phyloP scores from a whole-genome alignment of 306 rosid species.

The Biancaea sappan region DNA sequence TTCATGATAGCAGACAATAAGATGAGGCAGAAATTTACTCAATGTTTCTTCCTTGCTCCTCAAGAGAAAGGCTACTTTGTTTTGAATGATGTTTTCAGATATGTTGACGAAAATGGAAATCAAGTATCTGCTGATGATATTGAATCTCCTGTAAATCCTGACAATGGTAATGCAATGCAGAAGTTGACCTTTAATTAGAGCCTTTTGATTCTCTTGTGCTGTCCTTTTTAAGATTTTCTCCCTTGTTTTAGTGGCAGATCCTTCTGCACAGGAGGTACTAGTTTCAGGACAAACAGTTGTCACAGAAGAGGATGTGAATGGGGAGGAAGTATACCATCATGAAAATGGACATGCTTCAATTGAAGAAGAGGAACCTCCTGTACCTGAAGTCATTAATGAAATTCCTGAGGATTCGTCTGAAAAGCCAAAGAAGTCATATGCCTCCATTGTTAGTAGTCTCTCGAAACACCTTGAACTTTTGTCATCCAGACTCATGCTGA shows the following conservation, averaged over 20 bases:
- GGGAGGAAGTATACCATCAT: constrained; percentile 43
- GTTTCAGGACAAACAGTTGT: constrained; percentile 41
- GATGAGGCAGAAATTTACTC: constrained; percentile 61
- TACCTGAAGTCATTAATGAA: constrained; percentile 58
- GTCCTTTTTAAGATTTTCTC: background rate
- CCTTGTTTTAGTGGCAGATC: constrained; percentile 34
- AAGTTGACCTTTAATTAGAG: constrained; percentile 1
- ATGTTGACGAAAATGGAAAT: constrained; percentile 56
- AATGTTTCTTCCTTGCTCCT: constrained; percentile 87
- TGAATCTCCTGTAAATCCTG: constrained; percentile 40
- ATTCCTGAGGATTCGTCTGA: constrained; percentile 57
- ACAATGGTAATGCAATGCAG: constrained; percentile 48
- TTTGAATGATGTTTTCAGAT: constrained; percentile 79
- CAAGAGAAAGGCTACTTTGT: constrained; percentile 90
- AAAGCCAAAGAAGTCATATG: constrained; percentile 77
- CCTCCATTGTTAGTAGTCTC: constrained; percentile 65
- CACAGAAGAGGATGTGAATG: constrained; percentile 40
- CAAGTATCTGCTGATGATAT: constrained; percentile 38
- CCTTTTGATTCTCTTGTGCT: background rate
- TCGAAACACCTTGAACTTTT: constrained; percentile 2
- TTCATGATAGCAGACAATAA: constrained; percentile 61
- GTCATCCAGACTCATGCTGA: background rate
- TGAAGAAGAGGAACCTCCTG: constrained; percentile 56
- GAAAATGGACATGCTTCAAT: constrained; percentile 46
- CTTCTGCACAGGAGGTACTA: constrained; percentile 38